Evolutionary conservation across 2,329 filamentous ascomycete species (phyloP), one percentile per base, ranked within the genome.

Genomic region (Exserohilum rostratum): DNA sequence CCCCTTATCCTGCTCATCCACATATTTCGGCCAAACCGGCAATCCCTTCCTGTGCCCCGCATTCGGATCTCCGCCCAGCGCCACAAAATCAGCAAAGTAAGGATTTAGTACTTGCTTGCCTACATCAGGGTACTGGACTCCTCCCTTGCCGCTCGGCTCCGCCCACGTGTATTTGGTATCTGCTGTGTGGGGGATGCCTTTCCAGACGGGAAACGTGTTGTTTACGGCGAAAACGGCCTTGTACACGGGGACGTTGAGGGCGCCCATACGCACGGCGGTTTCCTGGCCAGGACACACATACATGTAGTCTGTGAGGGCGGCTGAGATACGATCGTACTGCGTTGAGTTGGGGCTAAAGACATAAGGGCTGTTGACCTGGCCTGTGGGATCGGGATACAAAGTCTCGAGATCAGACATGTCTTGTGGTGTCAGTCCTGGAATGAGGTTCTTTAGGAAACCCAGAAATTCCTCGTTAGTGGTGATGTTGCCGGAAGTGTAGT

Each of bases 81-180:
- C 64, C 4, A 80, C 74, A 57, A 80, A 80, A 11, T 69, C 67
- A 0, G 74, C 71, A 64, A 78, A 80, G 39, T 70, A 74, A 7
- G 64, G 67, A 45, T 71, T 70, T 64, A 80, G 76, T 11, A 76
- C 53, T 13, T 55, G 27, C 37, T 67, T 66, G 4, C 75, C 74
- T 5, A 80, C 67, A 1, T 76, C 64, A 1, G 62, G 65, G 49
- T 77, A 79, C 79, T 71, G 65, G 0, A 66, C 58, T 6, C 65
- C 66, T 2, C 58, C 53, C 67, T 73, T 73, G 47, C 87, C 75
- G 34, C 83, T 61, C 0, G 83, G 85, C 56, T 81, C 81, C 25
- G 77, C 78, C 65, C 65, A 69, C 0, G n/a, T 77, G 77, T 20
- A 83, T 79, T 50, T 83, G 46, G 61, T 63, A 20, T 70, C 66